These are phyloP conservation scores for Aspergillus sp. DNA, from an alignment of 2,329 filamentous ascomycete species.

Conservation along the genomic window DNA sequence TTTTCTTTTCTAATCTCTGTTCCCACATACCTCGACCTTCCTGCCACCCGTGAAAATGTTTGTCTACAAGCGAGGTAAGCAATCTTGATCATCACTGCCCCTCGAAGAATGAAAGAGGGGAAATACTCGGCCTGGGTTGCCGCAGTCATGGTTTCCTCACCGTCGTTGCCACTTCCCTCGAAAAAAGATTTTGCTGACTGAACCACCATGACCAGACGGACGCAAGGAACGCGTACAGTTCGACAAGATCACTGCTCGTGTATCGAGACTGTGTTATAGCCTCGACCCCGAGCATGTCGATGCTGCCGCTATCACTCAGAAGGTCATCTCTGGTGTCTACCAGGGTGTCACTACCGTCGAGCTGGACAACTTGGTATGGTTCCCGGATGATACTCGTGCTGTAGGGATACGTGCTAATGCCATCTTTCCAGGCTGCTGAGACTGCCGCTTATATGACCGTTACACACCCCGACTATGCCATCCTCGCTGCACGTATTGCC, in stretches of 20 bases:
- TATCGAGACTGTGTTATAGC: slow-evolving; percentile 95
- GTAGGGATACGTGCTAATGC: slow-evolving; percentile 20
- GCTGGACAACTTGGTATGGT: slow-evolving; percentile 87
- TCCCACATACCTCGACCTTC: slow-evolving; percentile 11
- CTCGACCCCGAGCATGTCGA: slow-evolving; percentile 95
- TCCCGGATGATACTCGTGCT: background rate
- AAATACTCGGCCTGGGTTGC: background rate
- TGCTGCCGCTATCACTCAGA: slow-evolving; percentile 96
- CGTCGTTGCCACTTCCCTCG: slow-evolving; percentile 18
- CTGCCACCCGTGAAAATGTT: slow-evolving; percentile 50
- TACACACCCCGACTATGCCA: slow-evolving; percentile 97
- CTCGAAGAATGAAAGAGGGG: background rate
- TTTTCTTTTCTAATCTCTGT: slow-evolving; percentile 22
- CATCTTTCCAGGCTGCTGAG: slow-evolving; percentile 74
- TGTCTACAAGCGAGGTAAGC: slow-evolving; percentile 63
- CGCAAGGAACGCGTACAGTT: slow-evolving; percentile 99
- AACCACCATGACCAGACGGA: slow-evolving; percentile 65
- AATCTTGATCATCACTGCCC: background rate
- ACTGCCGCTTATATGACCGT: slow-evolving; percentile 99
- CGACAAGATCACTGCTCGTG: slow-evolving; percentile 99
- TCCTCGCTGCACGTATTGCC: slow-evolving; percentile 95
- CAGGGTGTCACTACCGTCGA: slow-evolving; percentile 96
- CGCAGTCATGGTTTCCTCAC: background rate
- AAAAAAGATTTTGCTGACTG: slow-evolving; percentile 19
- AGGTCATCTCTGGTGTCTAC: slow-evolving; percentile 99